Evolutionary conservation across 768 basidiomycete genomes (phyloP), one percentile per base, ranked within the genome.

Genomic region (Auricularia cornea): DNA sequence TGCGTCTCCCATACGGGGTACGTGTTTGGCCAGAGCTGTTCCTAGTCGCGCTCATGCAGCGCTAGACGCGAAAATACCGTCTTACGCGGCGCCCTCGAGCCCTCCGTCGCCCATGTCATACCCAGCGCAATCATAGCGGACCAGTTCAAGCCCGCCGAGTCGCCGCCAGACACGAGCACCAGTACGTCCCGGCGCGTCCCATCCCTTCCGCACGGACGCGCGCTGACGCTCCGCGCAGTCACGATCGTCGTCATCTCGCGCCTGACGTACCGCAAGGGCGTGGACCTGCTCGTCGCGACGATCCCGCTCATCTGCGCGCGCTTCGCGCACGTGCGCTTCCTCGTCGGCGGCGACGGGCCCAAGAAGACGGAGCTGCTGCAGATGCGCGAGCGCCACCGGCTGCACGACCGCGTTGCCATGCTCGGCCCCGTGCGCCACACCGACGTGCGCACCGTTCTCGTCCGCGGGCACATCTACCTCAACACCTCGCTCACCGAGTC

Each of bases 1-100:
- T 98, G 94, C 68, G 97, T 98, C 59, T 96, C 94, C 8, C 90
- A 98, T 75, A 98, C 95, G 0, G 94, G 96, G 96, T 93, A 70
- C 61, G 70, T 29, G 57, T 16, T 51, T n/a, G n/a, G n/a, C n/a
- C n/a, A n/a, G n/a, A n/a, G n/a, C n/a, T n/a, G n/a, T n/a, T n/a
- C n/a, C n/a, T n/a, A n/a, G n/a, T n/a, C n/a, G n/a, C 18, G 20
- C 29, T 65, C 59, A 23, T 11, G 12, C 11, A 23, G 18, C 23
- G 23, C 68, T 38, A 98, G 96, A 29, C 92, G 95, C n/a, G 97
- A 98, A 76, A 99, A 98, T 66, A 98, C 95, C 0, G 92, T 95
- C 2, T 81, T 99, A 1, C 82, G 97, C 4, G 93, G 90, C 1
- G 81, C 89, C 52, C 76, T 88, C 57, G 84, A 87, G 65, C 83